Evolutionary conservation across 1,139 yeast genomes (phyloP).

Genomic region (Yamadazyma jaroonii): DNA sequence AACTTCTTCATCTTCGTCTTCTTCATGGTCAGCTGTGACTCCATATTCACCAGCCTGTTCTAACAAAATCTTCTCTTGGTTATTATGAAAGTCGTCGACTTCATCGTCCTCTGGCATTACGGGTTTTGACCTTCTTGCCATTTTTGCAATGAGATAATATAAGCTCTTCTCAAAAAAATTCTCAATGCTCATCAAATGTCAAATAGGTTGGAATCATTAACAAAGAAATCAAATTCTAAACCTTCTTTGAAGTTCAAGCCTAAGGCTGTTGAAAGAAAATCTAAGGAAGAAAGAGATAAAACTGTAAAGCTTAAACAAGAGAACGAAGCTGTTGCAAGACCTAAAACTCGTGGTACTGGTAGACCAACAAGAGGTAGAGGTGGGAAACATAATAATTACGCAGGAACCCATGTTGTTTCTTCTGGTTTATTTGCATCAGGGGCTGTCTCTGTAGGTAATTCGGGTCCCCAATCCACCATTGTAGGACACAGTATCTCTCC

Average conservation of each 20-base stretch:
- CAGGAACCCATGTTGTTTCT: conserved; percentile 66
- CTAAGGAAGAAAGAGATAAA: conserved; percentile 79
- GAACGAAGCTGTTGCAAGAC: conserved; percentile 18
- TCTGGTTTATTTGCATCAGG: conserved; percentile 75
- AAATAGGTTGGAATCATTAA: conserved; percentile 44
- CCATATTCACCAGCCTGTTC: conserved; percentile 54
- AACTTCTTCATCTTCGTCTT: conserved; percentile 20
- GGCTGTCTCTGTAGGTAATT: conserved; percentile 41
- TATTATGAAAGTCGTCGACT: conserved; percentile 70
- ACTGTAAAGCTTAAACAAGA: conserved; percentile 49
- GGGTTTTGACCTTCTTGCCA: conserved; percentile 4
- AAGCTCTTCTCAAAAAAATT: conserved; percentile 9
- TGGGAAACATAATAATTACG: conserved; percentile 42
- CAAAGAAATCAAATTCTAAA: conserved; percentile 34
- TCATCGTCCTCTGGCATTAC: conserved; percentile 43
- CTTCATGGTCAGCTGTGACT: conserved; percentile 23
- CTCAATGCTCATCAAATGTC: conserved; percentile 26
- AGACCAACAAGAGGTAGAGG: conserved; percentile 36
- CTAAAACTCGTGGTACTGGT: conserved; percentile 25
- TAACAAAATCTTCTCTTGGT: conserved; percentile 58
- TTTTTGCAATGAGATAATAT: conserved; percentile 1
- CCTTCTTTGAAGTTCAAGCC: conserved; percentile 72
- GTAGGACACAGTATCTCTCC: conserved; percentile 16
- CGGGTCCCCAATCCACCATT: conserved; percentile 8
- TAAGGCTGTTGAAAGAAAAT: conserved; percentile 75